phyloP scores from a whole-genome alignment of 805 yeast genomes.

The Hanseniaspora meyeri region DNA sequence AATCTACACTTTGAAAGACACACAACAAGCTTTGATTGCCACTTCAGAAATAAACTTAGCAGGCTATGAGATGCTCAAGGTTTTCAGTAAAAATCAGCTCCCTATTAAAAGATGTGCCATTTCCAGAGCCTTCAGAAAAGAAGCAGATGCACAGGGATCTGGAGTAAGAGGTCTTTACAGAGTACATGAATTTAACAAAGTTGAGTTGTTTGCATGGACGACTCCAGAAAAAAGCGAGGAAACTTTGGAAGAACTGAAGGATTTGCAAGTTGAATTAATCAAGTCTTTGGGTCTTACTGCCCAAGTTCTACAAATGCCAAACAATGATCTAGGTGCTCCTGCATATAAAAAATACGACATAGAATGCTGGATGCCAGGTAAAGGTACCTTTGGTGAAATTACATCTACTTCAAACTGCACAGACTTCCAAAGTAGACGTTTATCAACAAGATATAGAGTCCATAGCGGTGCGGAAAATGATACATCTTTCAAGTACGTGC shows the following conservation, averaged over 20 bases:
- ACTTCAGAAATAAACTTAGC: slow-evolving; percentile 95
- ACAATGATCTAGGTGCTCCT: slow-evolving; percentile 84
- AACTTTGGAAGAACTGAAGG: slow-evolving; percentile 48
- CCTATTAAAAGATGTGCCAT: slow-evolving; percentile 64
- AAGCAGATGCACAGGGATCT: slow-evolving; percentile 91
- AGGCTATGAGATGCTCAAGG: slow-evolving; percentile 50
- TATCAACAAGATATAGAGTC: slow-evolving; percentile 49
- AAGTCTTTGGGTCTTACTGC: slow-evolving; percentile 63
- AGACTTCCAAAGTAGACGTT: slow-evolving; percentile 77
- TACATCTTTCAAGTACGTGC: slow-evolving; percentile 36
- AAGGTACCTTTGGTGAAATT: slow-evolving; percentile 85
- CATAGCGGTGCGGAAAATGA: slow-evolving; percentile 20
- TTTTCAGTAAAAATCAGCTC: slow-evolving; percentile 26
- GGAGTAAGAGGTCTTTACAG: slow-evolving; percentile 87
- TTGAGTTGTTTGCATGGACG: slow-evolving; percentile 77
- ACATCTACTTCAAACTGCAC: slow-evolving; percentile 86
- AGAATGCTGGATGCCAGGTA: slow-evolving; percentile 98
- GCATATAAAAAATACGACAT: slow-evolving; percentile 85
- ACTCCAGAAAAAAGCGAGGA: slow-evolving; percentile 32
- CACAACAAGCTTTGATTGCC: slow-evolving; percentile 53
- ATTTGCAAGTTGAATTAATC: slow-evolving; percentile 55
- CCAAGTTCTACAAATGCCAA: slow-evolving; percentile 77
- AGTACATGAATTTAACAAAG: slow-evolving; percentile 93
- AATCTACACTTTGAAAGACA: slow-evolving; percentile 45
- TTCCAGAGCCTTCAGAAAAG: slow-evolving; percentile 82